Conservation (phyloP, 179 eudicot species). For the Silene vulgaris region DNA sequence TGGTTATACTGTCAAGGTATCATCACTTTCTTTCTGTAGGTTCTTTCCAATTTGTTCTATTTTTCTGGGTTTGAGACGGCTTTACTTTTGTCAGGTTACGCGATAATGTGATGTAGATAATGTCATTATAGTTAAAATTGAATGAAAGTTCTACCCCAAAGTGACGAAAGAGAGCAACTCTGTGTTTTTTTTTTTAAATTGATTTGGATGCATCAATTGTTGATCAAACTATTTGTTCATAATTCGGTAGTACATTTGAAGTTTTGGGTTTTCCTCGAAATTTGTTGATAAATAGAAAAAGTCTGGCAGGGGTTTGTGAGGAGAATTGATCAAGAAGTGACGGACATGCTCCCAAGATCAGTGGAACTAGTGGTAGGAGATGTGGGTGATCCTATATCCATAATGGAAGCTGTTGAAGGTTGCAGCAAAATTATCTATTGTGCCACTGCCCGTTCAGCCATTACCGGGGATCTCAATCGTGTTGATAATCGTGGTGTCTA, state of each 20-base stretch:
- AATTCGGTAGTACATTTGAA: background rate
- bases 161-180: too few relatives aligned
- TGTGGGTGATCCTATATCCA: constrained; percentile 74
- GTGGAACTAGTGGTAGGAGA: constrained; percentile 81
- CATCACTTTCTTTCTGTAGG: background rate
- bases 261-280: background rate
- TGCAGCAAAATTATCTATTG: constrained; percentile 88
- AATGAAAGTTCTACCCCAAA: too few relatives aligned
- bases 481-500: constrained; percentile 86
- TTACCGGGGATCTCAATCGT: constrained; percentile 84
- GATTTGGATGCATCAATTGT: background rate
- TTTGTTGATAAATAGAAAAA: constrained; percentile 1
- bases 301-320: constrained; percentile 64
- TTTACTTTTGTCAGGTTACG: background rate
- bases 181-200: background rate
- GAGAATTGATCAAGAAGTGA: constrained; percentile 55
- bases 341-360: constrained; percentile 82
- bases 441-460: constrained; percentile 89
- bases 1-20: constrained; percentile 83
- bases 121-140: too few relatives aligned
- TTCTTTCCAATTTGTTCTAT: background rate
- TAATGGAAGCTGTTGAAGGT: constrained; percentile 59
- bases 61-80: background rate
- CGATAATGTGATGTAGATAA: too few relatives aligned
- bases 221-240: background rate